phyloP scores from a whole-genome alignment of 345 rosid species.

The Eutrema japonicum region DNA sequence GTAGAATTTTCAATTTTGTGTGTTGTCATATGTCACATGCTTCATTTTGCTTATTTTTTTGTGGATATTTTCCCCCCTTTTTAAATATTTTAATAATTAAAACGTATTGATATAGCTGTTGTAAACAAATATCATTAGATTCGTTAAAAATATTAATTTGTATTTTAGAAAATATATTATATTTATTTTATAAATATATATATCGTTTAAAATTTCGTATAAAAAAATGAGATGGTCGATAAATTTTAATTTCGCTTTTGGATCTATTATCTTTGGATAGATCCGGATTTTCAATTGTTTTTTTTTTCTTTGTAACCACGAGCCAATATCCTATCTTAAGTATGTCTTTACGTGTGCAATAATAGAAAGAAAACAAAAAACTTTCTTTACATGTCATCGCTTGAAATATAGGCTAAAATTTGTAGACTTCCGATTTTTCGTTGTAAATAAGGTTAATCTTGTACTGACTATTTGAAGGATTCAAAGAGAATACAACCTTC shows the following conservation, averaged over 20 bases:
- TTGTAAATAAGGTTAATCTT: background rate
- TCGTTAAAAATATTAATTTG: background rate
- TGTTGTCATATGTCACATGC: too few relatives aligned
- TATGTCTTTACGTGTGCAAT: constrained; percentile 5
- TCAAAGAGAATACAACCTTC: background rate
- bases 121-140: background rate
- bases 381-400: background rate
- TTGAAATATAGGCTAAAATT: background rate
- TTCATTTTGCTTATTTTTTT: too few relatives aligned
- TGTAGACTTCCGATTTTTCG: background rate
- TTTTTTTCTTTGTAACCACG: background rate
- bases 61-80: background rate
- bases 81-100: background rate
- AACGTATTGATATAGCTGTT: background rate
- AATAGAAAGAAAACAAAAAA: background rate
- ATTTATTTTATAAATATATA: too few relatives aligned
- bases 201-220: background rate
- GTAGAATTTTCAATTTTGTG: too few relatives aligned
- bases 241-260: too few relatives aligned
- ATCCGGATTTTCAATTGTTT: background rate
- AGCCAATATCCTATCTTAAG: background rate
- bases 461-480: background rate
- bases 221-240: background rate
- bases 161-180: background rate
- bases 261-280: background rate